These are phyloP conservation scores for Curvularia sp. DNA, from an alignment of 2,329 filamentous ascomycete species.

Conservation along the genomic window DNA sequence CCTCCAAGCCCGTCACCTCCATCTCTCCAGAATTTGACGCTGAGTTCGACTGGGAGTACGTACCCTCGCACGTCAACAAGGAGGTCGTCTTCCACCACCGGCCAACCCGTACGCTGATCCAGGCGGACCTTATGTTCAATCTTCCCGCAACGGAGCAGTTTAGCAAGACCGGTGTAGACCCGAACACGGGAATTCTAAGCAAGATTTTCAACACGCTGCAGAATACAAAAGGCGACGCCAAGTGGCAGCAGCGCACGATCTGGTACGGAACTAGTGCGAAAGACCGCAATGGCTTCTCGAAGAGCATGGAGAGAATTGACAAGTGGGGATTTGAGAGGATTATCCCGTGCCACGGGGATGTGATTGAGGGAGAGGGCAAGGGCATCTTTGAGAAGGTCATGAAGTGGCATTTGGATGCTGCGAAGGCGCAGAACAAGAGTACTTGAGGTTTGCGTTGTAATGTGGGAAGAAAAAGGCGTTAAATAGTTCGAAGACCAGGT, in stretches of 20 bases:
- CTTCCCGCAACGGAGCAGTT: slow-evolving; percentile 86
- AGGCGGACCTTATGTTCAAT: slow-evolving; percentile 94
- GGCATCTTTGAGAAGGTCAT: slow-evolving; percentile 78
- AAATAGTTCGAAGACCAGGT: background rate
- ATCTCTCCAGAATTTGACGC: slow-evolving; percentile 80
- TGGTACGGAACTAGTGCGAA: slow-evolving; percentile 74
- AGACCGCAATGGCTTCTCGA: slow-evolving; percentile 72
- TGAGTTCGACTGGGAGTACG: slow-evolving; percentile 86
- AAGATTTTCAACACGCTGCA: slow-evolving; percentile 65
- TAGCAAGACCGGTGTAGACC: slow-evolving; percentile 60
- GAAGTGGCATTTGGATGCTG: slow-evolving; percentile 74
- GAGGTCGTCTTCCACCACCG: slow-evolving; percentile 89
- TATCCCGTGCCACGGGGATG: slow-evolving; percentile 93
- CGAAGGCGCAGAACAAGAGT: slow-evolving; percentile 8
- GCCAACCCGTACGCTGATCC: slow-evolving; percentile 78
- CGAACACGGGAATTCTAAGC: slow-evolving; percentile 65
- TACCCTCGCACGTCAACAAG: slow-evolving; percentile 79
- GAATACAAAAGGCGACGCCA: slow-evolving; percentile 64
- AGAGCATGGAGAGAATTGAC: slow-evolving; percentile 72
- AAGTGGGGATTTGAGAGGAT: slow-evolving; percentile 85
- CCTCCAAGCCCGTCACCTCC: slow-evolving; percentile 49
- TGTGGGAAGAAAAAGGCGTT: background rate
- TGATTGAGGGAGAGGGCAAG: slow-evolving; percentile 78
- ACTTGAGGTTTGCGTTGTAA: background rate
- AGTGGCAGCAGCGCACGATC: slow-evolving; percentile 76